Base-by-base conservation (phyloP, 78 protist species). In the Planoprotostelium fungivorum region DNA sequence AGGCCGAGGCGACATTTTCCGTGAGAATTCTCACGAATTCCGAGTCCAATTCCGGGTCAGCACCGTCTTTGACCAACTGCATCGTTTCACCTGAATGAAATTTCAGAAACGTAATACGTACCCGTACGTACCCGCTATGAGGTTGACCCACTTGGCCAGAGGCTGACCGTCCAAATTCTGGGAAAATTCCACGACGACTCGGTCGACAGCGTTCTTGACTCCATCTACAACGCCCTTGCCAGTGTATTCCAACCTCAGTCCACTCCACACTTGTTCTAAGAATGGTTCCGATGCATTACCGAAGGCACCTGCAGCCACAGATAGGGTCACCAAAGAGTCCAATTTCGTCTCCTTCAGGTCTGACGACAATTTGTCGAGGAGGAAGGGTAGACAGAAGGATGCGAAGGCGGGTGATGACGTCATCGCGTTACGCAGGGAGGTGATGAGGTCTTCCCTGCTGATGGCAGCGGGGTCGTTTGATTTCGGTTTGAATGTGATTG, bases 401-500 rank as follows among this genome's bases (percentile, higher is more conserved):
- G 73, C 73, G 16, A 51, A 51, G 73, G 31, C 16, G 73, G 73
- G 73, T 25, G 73, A 5, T 5, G 73, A 5, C 73, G 73, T 25
- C 5, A 51, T 5, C 16, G 73, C 73, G 16, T 51, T 16, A 16
- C 73, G 73, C 31, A 51, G 5, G 73, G 73, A 51, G 73, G 73
- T 25, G 73, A 51, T 51, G 73, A 93, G 87, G 84, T 88, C 93
- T 29, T 90, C 95, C 86, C 73, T 93, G 0, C 90, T 90, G 34
- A 93, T 93, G 1, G 87, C 87, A 84, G 84, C 35, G n/a, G 97
- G 94, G 88, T 97, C 99, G 89, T 88, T 38, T 37, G 98, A 94
- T 16, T 97, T 97, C 37, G 99, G 98, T 5, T 89, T 92, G 94
- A 96, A 97, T 34, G 94, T 88, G 90, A 97, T 94, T 84, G 99